Conservation (phyloP, 805 yeast species). For the Maudiozyma pseudohumilis region DNA sequence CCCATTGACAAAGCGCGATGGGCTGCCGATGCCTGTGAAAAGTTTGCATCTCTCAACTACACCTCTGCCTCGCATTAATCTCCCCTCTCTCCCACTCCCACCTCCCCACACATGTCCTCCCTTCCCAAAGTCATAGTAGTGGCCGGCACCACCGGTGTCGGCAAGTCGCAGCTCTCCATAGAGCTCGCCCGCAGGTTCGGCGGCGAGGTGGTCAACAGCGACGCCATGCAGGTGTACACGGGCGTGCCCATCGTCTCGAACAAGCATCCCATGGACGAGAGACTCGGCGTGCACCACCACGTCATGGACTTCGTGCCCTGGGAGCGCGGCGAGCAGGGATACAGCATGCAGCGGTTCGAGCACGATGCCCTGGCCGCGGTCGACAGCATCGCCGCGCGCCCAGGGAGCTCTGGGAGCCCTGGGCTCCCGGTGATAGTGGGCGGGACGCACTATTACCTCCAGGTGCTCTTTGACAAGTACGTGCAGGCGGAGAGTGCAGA, state of each 20-base stretch:
- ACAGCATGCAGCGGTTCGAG: constrained; percentile 69
- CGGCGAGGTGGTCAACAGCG: constrained; percentile 92
- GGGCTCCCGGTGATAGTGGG: constrained; percentile 86
- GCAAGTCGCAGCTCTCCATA: constrained; percentile 64
- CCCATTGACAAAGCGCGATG: no score
- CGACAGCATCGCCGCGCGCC: constrained; percentile 51
- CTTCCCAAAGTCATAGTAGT: constrained; percentile 45
- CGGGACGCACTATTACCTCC: constrained; percentile 91
- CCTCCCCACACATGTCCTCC: neutral
- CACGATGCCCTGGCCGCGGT: constrained; percentile 57
- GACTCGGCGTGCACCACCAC: constrained; percentile 73
- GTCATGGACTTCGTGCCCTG: constrained; percentile 77
- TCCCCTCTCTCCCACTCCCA: neutral
- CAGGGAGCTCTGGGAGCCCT: constrained; percentile 53
- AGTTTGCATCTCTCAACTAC: no score
- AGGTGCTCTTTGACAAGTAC: constrained; percentile 63
- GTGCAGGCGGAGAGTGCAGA: constrained; percentile 4
- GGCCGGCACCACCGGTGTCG: constrained; percentile 94
- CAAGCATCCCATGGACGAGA: constrained; percentile 76
- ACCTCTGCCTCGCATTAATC: no score
- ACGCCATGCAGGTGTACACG: constrained; percentile 90
- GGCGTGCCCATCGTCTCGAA: constrained; percentile 73
- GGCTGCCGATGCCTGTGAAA: no score
- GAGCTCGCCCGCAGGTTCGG: constrained; percentile 66
- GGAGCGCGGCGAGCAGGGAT: constrained; percentile 70